Evolutionary conservation across 2,329 filamentous ascomycete species (phyloP).

Genomic region (Penicillium glabrum): DNA sequence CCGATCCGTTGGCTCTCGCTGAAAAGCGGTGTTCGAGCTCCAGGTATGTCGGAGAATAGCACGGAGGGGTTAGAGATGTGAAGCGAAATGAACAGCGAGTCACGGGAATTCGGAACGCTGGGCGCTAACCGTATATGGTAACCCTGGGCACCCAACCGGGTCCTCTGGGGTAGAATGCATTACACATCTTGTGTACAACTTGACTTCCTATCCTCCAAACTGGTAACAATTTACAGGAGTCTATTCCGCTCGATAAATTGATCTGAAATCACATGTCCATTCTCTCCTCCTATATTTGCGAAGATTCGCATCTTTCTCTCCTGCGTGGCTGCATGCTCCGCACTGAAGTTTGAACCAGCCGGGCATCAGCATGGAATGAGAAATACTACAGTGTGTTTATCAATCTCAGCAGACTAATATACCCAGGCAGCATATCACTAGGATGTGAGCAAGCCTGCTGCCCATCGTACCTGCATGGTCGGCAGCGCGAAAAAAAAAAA

Average conservation of each 20-base stretch:
- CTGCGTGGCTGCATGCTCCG: background rate
- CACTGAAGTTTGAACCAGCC: background rate
- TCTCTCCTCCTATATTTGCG: background rate
- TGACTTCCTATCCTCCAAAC: too few species aligned
- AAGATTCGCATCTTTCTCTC: background rate
- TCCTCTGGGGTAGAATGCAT: constrained; percentile 1
- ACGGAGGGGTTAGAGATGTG: constrained; percentile 26
- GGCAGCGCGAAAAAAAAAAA: background rate
- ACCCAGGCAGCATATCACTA: background rate
- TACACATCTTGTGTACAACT: background rate
- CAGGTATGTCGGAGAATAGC: constrained; percentile 8
- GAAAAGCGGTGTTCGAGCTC: constrained; percentile 3
- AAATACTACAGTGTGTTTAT: background rate
- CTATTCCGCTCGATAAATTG: background rate
- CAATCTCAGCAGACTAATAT: background rate
- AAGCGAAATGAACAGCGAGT: constrained; percentile 27
- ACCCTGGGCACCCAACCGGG: constrained; percentile 20
- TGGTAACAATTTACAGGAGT: background rate
- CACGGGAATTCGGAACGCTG: constrained; percentile 24
- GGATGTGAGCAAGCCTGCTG: background rate
- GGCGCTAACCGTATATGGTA: constrained; percentile 22
- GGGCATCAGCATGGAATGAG: background rate
- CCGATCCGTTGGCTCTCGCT: constrained; percentile 2
- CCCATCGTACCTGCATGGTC: constrained; percentile 15
- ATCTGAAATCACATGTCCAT: background rate